Evolutionary conservation across 352 stramenopile species (phyloP).

Genomic region (Saprolegnia diclina): DNA sequence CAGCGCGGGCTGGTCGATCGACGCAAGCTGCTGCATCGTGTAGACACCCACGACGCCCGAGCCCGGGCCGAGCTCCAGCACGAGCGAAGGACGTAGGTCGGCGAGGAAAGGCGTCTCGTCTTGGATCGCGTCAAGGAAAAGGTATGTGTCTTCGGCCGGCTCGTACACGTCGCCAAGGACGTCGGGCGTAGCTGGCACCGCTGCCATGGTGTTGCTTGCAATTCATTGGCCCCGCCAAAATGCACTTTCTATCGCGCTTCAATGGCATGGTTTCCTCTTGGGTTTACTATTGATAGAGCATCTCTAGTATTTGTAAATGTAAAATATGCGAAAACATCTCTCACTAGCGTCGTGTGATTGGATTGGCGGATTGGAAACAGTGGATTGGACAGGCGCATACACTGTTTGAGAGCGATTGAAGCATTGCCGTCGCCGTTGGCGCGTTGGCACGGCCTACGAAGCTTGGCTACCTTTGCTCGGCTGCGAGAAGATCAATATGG

Average conservation of each 20-base stretch:
- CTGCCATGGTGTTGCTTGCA: constrained; percentile 6
- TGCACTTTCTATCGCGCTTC: constrained; percentile 1
- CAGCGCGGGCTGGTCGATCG: constrained; percentile 40
- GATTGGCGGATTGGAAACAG: neutral
- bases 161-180: constrained; percentile 89
- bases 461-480: no score
- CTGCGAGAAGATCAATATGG: no score
- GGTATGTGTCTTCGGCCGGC: constrained; percentile 95
- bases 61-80: constrained; percentile 20
- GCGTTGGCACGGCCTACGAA: no score
- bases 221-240: constrained; percentile 4
- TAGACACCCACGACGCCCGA: constrained; percentile 20
- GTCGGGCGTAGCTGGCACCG: constrained; percentile 13
- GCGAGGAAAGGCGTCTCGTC: constrained; percentile 68
- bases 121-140: constrained; percentile 94
- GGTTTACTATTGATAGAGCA: neutral
- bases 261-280: neutral
- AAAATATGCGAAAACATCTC: neutral
- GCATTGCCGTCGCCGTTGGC: no score
- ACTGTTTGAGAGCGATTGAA: no score
- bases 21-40: constrained; percentile 66
- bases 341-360: neutral
- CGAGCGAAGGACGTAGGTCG: constrained; percentile 48
- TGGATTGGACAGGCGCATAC: no score
- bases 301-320: neutral